Evolutionary conservation across 78 protist species (phyloP).

Genomic region (Tieghemostelium lacteum): DNA sequence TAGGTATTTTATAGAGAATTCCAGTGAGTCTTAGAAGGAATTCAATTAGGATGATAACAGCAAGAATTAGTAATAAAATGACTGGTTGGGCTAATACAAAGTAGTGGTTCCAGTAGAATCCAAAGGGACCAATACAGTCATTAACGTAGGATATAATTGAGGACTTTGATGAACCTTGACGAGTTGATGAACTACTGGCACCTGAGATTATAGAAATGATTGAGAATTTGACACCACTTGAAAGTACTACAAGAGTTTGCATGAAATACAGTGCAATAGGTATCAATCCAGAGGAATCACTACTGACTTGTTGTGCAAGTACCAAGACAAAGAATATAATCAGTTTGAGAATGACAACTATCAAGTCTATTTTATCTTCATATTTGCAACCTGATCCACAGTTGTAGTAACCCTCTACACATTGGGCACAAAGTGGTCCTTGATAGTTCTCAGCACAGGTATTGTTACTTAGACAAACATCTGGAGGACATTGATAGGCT

Average conservation of each 20-base stretch:
- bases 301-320: constrained; percentile 35
- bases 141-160: constrained; percentile 7
- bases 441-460: constrained; percentile 10
- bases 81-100: constrained; percentile 44
- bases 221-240: constrained; percentile 59
- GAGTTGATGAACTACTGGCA: neutral
- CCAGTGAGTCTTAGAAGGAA: constrained; percentile 13
- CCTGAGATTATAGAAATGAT: neutral
- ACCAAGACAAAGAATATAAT: constrained; percentile 13
- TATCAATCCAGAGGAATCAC: constrained; percentile 31
- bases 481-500: constrained; percentile 53
- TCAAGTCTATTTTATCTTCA: neutral
- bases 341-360: neutral
- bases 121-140: constrained; percentile 45
- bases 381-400: constrained; percentile 67
- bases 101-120: constrained; percentile 57
- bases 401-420: constrained; percentile 53
- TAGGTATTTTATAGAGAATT: constrained; percentile 32
- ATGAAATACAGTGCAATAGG: constrained; percentile 48
- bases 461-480: constrained; percentile 7
- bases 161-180: neutral
- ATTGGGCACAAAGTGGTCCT: constrained; percentile 43
- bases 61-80: neutral
- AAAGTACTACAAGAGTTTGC: constrained; percentile 54
- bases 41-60: constrained; percentile 12